Conservation (phyloP, 2,329 filamentous ascomycete genomes). For the Aspergillus flavus region DNA sequence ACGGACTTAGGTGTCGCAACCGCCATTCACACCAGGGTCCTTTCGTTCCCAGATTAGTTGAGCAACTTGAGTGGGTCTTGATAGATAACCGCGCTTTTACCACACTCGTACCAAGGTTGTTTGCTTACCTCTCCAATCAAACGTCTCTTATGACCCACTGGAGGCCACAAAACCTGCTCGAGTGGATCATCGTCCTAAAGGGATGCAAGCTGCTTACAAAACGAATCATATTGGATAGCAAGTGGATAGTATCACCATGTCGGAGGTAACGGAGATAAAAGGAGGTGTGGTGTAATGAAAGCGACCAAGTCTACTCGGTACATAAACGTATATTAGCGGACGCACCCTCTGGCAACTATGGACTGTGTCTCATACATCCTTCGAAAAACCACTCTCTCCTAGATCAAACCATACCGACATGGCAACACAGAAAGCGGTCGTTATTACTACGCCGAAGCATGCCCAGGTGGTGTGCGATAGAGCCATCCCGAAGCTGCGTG, state of each 20-base stretch:
- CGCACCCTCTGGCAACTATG: too few relatives aligned
- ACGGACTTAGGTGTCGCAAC: neutral
- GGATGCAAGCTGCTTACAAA: neutral
- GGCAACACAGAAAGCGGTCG: constrained; percentile 36
- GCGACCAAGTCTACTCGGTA: too few relatives aligned
- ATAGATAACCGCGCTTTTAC: neutral
- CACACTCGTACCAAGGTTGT: neutral
- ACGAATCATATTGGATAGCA: neutral
- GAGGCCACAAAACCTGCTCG: neutral
- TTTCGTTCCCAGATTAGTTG: neutral
- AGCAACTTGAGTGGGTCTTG: too few relatives aligned
- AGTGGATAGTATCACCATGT: neutral
- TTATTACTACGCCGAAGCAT: constrained; percentile 31
- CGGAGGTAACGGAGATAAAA: neutral
- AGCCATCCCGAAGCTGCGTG: constrained; percentile 46
- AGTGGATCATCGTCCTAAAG: neutral
- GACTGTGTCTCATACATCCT: too few relatives aligned
- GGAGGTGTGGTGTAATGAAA: neutral
- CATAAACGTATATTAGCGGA: too few relatives aligned
- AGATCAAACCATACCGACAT: neutral
- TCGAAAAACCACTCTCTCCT: too few relatives aligned
- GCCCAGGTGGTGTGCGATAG: constrained; percentile 8
- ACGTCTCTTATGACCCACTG: neutral
- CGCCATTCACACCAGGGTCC: neutral
- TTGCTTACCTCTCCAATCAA: neutral